These are phyloP conservation scores for Hirschfeldia incana DNA, from an alignment of 345 rosid species.

Conservation along the genomic window DNA sequence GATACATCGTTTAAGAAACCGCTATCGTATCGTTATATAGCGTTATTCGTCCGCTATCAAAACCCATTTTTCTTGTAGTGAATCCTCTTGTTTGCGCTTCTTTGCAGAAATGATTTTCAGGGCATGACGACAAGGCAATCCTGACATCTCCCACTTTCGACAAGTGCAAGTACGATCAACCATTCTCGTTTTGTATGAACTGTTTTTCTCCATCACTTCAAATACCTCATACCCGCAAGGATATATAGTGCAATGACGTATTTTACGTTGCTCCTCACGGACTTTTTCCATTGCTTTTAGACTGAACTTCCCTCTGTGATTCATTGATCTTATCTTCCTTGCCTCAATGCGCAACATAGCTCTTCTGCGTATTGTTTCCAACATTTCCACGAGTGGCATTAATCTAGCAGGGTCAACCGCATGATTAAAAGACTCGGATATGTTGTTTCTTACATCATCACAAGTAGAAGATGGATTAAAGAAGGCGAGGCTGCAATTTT, in stretches of 20 bases:
- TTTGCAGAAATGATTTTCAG: background rate
- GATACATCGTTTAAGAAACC: no score
- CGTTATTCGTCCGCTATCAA: no score
- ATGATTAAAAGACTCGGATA: no score
- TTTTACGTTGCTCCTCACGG: background rate
- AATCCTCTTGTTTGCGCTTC: background rate
- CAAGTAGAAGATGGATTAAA: no score
- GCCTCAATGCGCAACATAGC: background rate
- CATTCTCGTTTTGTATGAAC: background rate
- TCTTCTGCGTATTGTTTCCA: background rate
- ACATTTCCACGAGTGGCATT: background rate
- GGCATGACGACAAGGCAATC: background rate
- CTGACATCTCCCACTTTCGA: no score
- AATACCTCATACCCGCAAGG: background rate
- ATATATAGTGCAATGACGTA: background rate
- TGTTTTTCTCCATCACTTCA: background rate
- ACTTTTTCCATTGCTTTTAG: background rate
- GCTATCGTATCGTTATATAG: no score
- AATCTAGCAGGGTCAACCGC: background rate
- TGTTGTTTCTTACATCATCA: no score
- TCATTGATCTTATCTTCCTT: background rate
- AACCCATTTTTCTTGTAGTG: no score
- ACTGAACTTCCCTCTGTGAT: background rate
- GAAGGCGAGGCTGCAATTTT: no score
- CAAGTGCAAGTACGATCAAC: background rate